Percentiles rank a stretch among this genome's conserved stretches.
Evolutionary conservation across 2,329 filamentous ascomycete species (phyloP).

Genomic region (Chrysosporium keratinophilum): DNA sequence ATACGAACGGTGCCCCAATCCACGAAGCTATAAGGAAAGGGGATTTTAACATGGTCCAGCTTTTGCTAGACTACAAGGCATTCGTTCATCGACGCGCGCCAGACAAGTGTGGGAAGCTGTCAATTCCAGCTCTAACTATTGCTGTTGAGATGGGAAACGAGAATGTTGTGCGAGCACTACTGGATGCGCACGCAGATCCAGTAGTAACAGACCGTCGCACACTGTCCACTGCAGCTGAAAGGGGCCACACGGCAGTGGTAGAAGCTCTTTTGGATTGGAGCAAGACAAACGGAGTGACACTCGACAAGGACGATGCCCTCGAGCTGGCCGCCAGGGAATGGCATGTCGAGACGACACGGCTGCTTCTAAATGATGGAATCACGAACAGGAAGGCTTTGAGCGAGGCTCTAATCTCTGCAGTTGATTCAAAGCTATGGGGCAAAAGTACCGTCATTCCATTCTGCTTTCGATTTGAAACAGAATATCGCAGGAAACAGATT

Average conservation of each 20-base stretch:
- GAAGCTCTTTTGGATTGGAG: conserved; percentile 1
- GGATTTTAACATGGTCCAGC: background rate
- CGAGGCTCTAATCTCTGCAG: background rate
- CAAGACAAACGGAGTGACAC: background rate
- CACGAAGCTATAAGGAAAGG: conserved; percentile 1
- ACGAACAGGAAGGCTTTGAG: background rate
- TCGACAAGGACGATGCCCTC: conserved; percentile 4
- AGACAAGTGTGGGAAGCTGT: background rate
- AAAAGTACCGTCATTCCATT: background rate
- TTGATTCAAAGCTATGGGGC: background rate
- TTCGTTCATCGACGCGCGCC: conserved; percentile 3
- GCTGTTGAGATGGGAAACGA: background rate
- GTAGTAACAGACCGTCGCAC: background rate
- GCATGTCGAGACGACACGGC: background rate
- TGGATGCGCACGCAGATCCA: conserved; percentile 3
- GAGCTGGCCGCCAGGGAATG: conserved; percentile 2
- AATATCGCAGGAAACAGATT: background rate
- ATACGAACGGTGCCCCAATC: conserved; percentile 8
- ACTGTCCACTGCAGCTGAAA: background rate
- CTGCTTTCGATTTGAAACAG: background rate
- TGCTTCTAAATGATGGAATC: background rate
- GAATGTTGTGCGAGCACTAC: conserved; percentile 1
- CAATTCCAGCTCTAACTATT: conserved; percentile 3
- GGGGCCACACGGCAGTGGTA: background rate
- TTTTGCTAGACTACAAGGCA: conserved; percentile 2